Evolutionary conservation across 805 yeast species (phyloP).

Genomic region (Wickerhamomyces canadensis): DNA sequence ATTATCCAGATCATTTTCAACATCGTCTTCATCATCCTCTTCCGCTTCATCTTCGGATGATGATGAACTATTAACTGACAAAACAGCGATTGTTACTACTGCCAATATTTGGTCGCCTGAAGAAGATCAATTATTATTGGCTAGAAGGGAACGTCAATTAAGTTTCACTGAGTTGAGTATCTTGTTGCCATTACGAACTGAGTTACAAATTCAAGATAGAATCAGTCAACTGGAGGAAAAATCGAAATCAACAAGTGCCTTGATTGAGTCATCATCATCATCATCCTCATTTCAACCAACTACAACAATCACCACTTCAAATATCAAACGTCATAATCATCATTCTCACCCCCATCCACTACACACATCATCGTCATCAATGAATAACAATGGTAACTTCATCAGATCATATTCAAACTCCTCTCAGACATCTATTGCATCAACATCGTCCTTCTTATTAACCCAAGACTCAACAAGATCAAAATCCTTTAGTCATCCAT

Average conservation of each 20-base stretch:
- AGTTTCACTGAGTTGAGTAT: conserved; percentile 70
- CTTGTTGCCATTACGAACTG: conserved; percentile 66
- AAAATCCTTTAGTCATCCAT: conserved; percentile 11
- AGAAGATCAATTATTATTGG: conserved; percentile 63
- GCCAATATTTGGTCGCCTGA: conserved; percentile 42
- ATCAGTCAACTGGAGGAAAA: conserved; percentile 38
- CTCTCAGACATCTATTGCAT: conserved; percentile 5
- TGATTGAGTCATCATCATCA: no score
- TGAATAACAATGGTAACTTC: neutral
- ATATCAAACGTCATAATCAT: neutral
- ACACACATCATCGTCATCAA: conserved; percentile 1
- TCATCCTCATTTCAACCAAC: no score
- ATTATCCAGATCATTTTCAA: conserved; percentile 3
- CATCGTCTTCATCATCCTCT: neutral
- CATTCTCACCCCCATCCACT: conserved; percentile 5
- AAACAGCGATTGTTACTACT: neutral
- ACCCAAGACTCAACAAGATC: conserved; percentile 9
- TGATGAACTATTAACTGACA: neutral
- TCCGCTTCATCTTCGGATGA: neutral
- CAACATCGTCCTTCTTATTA: conserved; percentile 1
- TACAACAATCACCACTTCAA: neutral
- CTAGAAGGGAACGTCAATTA: conserved; percentile 51
- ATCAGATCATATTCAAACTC: conserved; percentile 8
- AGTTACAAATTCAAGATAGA: conserved; percentile 65
- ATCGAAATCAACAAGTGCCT: conserved; percentile 4